Conservation (phyloP, 768 basidiomycete species). For the Podaxis carcinomalis region DNA sequence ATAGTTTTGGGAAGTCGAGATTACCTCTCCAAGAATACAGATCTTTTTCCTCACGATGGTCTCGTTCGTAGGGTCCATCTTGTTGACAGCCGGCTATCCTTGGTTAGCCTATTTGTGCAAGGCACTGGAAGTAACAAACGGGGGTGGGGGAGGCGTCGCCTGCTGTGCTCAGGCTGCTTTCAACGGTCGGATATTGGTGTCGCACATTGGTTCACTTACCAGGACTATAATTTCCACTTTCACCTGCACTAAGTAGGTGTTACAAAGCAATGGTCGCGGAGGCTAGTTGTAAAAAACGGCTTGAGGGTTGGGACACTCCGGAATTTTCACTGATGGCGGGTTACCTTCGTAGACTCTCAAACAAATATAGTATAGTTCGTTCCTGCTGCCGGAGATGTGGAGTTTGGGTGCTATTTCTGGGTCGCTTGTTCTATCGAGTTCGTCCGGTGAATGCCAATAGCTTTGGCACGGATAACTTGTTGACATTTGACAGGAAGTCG, state of each 20-base stretch:
- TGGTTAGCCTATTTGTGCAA: slow-evolving; percentile 32
- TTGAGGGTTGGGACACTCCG: neutral
- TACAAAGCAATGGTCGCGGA: slow-evolving; percentile 33
- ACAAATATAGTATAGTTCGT: slow-evolving; percentile 22
- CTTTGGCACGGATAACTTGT: neutral
- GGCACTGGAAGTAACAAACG: slow-evolving; percentile 32
- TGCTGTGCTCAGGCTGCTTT: slow-evolving; percentile 25
- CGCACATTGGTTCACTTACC: neutral
- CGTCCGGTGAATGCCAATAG: neutral
- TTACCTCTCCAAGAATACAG: slow-evolving; percentile 35
- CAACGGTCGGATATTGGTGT: slow-evolving; percentile 27
- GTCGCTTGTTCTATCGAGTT: slow-evolving; percentile 7
- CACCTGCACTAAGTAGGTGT: slow-evolving; percentile 25
- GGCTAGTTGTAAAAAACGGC: slow-evolving; percentile 12
- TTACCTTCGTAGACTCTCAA: slow-evolving; percentile 22
- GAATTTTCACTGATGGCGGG: neutral
- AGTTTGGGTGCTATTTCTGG: slow-evolving; percentile 20
- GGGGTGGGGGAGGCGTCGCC: slow-evolving; percentile 30
- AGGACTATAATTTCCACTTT: neutral
- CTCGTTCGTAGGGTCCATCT: slow-evolving; percentile 31
- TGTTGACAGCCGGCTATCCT: slow-evolving; percentile 36
- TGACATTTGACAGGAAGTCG: slow-evolving; percentile 30
- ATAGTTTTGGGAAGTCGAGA: neutral
- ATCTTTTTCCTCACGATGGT: slow-evolving; percentile 32
- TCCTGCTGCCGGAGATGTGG: slow-evolving; percentile 22